Evolutionary conservation across 1,284 basidiomycete species (phyloP), one percentile per base, ranked within the genome.

Genomic region (Fomitopsis palustris): DNA sequence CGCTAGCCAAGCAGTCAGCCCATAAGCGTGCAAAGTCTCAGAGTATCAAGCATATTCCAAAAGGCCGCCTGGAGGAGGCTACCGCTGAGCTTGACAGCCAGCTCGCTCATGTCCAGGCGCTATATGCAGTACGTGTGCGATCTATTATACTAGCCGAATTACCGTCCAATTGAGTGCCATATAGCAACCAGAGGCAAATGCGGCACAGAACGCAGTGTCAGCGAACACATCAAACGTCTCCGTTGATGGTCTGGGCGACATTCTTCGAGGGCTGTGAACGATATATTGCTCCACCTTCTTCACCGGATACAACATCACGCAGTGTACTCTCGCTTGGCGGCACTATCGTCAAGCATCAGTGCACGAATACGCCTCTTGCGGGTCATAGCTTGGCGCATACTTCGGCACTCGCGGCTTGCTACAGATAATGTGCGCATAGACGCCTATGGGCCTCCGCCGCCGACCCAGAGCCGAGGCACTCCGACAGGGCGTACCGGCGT

Each of bases 21-120:
- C 25, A 55, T 23, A 62, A 58, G 43, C 38, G 55, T n/a, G 29
- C 37, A 5, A 62, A 55, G 33, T 41, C 45, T 4, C 61, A 53
- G 6, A 42, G 23, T 9, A 25, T 47, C 12, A 47, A 47, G 29
- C 52, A 49, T 10, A 16, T 38, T 42, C 52, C 58, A 12, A 57
- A 58, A 43, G 52, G 53, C 21, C 55, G 35, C 17, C 19, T 62
- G n/a, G 39, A 33, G 16, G 58, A 60, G 45, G 45, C 57, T 17
- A 62, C 61, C 6, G 56, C 61, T 17, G 55, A 62, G 52, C 55
- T 62, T 16, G 56, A 62, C 53, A 53, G 55, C 35, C 42, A 56
- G 35, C 14, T 62, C n/a, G 25, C 53, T 7, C 53, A 57, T 10
- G 58, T 60, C 31, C 61, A 60, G 21, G 39, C 38, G 16, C 29